Conservation (phyloP, 2,329 filamentous ascomycete species). For the Zasmidium citrigriseum region DNA sequence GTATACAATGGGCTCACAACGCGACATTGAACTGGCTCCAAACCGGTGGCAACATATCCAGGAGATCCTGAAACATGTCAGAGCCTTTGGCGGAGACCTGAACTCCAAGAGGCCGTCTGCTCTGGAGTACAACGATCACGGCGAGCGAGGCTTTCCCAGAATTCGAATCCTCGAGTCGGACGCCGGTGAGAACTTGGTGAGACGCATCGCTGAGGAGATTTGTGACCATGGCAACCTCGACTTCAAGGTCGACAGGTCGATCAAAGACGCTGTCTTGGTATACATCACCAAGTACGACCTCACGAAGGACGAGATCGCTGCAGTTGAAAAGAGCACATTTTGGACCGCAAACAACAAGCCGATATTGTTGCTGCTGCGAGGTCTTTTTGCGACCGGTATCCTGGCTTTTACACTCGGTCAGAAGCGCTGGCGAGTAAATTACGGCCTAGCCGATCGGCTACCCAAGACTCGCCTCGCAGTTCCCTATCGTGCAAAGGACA, state of each 20-base stretch:
- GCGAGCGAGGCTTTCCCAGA: conserved; percentile 50
- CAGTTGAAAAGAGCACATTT: conserved; percentile 19
- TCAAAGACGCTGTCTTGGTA: conserved; percentile 16
- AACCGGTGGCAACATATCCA: conserved; percentile 42
- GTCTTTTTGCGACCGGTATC: conserved; percentile 62
- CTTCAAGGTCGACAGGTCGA: conserved; percentile 15
- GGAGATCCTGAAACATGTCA: conserved; percentile 37
- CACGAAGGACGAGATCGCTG: conserved; percentile 2
- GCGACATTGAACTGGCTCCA: conserved; percentile 41
- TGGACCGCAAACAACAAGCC: conserved; percentile 27
- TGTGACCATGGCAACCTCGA: conserved; percentile 30
- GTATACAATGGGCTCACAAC: conserved; percentile 46
- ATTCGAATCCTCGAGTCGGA: conserved; percentile 55
- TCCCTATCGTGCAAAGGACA: conserved; percentile 67
- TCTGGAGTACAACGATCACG: conserved; percentile 12
- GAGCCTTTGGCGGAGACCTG: neutral
- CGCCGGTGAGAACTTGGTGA: conserved; percentile 33
- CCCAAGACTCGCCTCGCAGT: conserved; percentile 59
- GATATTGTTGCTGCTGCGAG: conserved; percentile 59
- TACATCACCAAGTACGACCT: conserved; percentile 26
- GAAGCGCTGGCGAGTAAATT: conserved; percentile 69
- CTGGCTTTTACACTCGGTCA: conserved; percentile 60
- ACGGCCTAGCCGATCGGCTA: conserved; percentile 47
- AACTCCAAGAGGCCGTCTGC: conserved; percentile 7
- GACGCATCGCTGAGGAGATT: conserved; percentile 34